Base-by-base conservation (phyloP, 2,329 filamentous ascomycete genomes). In the Xylariaceae sp. region DNA sequence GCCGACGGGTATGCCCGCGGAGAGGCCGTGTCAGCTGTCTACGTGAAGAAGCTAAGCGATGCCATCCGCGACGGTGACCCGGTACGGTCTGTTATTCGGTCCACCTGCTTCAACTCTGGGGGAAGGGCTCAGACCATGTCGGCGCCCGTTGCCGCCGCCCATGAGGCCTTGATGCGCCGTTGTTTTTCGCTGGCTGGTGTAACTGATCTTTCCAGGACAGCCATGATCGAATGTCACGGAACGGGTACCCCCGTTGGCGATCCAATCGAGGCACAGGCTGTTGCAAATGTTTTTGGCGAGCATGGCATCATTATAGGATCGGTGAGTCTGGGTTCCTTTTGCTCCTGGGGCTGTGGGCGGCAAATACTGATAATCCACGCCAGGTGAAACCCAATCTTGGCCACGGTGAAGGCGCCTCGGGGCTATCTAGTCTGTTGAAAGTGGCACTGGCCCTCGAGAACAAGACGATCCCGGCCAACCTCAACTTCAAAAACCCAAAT, bases 331-430 rank as follows among this genome's bases (percentile, higher is more conserved):
- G 22, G 22, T 28, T 28, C 22, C 22, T 28, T 28, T 28, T 28
- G 22, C 7, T 28, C 22, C 7, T 28, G 7, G 22, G 4, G 22
- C 22, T 28, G 7, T 28, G 22, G 22, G 22, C 22, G 22, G 22
- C 22, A 28, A 28, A 28, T 28, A 28, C 22, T 28, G 22, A 28
- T 28, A 28, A 7, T 28, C 22, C 22, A 28, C 22, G 22, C 22
- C 22, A 28, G 22, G 22, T 28, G 4, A 28, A 62, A 40, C 59
- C 66, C 13, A 69, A 68, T 39, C 13, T 69, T 2, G 77, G 77
- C 0, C 78, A 81, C 53, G 59, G 62, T 0, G 77, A 78, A 56
- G 71, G 67, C 0, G 73, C 75, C 0, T 69, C 71, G 1, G 77
- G 75, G 0, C 45, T 80, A 0, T 66, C 67, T 0, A 66, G 66